Conservation (phyloP, 1,139 yeast genomes). For the Saccharomyces pastorianus region DNA sequence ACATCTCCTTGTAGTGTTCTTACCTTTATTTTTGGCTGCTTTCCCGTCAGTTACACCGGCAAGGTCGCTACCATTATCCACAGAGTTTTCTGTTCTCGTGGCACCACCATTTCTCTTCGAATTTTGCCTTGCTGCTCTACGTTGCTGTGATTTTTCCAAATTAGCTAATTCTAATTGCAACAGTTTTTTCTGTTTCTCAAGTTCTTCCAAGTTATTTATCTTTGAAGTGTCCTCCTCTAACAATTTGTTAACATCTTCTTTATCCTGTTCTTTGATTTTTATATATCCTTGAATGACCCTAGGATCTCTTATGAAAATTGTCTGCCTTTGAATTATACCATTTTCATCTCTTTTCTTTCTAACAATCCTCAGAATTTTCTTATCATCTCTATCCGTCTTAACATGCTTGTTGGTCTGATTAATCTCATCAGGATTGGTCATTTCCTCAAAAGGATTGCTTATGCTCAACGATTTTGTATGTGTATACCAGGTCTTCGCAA, state of each 20-base stretch:
- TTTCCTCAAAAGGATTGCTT: conserved; percentile 36
- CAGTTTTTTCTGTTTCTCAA: conserved; percentile 68
- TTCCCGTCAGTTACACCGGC: conserved; percentile 20
- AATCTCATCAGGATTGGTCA: conserved; percentile 33
- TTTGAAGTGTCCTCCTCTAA: conserved; percentile 50
- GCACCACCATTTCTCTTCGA: conserved; percentile 39
- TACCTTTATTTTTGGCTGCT: conserved; percentile 20
- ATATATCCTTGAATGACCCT: conserved; percentile 81
- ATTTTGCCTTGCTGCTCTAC: conserved; percentile 51
- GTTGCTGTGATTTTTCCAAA: conserved; percentile 65
- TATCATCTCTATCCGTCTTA: conserved; percentile 23
- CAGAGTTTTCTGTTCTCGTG: conserved; percentile 12
- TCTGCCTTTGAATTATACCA: conserved; percentile 76
- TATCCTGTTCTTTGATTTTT: conserved; percentile 66
- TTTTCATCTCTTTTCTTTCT: conserved; percentile 77
- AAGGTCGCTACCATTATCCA: conserved; percentile 20
- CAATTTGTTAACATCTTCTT: conserved; percentile 38
- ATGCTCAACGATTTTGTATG: conserved; percentile 62
- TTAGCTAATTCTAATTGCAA: conserved; percentile 81
- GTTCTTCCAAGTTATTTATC: conserved; percentile 80
- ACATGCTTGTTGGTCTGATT: conserved; percentile 31
- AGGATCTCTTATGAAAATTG: conserved; percentile 75
- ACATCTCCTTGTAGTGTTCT: conserved; percentile 77
- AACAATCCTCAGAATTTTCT: conserved; percentile 60
- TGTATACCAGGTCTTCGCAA: conserved; percentile 81